Conservation (phyloP, 148 eudicot genomes). For the Amaranthus cruentus region DNA sequence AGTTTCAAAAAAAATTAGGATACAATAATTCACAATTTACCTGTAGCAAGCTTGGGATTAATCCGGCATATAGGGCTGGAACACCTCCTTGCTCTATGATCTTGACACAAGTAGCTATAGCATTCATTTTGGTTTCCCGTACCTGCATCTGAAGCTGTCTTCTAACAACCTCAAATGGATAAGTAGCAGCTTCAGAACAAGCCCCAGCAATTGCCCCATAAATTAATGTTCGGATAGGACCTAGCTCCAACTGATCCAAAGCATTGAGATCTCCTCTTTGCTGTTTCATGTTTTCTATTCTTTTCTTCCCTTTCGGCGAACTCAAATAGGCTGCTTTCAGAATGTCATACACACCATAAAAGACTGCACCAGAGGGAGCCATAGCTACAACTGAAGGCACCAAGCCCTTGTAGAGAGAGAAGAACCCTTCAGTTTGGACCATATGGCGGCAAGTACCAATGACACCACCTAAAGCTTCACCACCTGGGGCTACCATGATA, state of each 20-base stretch:
- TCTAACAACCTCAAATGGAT: slow-evolving; percentile 97
- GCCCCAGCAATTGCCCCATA: slow-evolving; percentile 97
- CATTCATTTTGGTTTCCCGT: slow-evolving; percentile 63
- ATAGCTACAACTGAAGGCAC: slow-evolving; percentile 84
- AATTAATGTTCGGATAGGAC: slow-evolving; percentile 67
- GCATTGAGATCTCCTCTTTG: slow-evolving; percentile 67
- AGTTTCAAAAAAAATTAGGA: background rate
- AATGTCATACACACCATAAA: slow-evolving; percentile 92
- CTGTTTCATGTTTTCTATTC: slow-evolving; percentile 69
- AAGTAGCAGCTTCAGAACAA: slow-evolving; percentile 93
- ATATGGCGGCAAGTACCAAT: slow-evolving; percentile 77
- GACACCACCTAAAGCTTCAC: slow-evolving; percentile 89
- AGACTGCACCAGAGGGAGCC: slow-evolving; percentile 98
- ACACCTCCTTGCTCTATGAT: slow-evolving; percentile 86
- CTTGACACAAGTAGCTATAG: slow-evolving; percentile 77
- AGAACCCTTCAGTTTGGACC: slow-evolving; percentile 88
- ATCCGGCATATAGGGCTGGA: slow-evolving; percentile 92
- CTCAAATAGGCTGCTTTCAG: slow-evolving; percentile 79
- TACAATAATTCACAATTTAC: slow-evolving; percentile 29
- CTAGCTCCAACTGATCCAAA: slow-evolving; percentile 83
- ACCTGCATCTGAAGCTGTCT: slow-evolving; percentile 98
- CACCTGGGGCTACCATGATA: slow-evolving; percentile 94
- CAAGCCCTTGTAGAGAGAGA: slow-evolving; percentile 91
- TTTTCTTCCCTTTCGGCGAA: slow-evolving; percentile 81
- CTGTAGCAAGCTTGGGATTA: slow-evolving; percentile 89